phyloP scores from a whole-genome alignment of 257 asterid species.

The Dorcoceras hygrometricum region DNA sequence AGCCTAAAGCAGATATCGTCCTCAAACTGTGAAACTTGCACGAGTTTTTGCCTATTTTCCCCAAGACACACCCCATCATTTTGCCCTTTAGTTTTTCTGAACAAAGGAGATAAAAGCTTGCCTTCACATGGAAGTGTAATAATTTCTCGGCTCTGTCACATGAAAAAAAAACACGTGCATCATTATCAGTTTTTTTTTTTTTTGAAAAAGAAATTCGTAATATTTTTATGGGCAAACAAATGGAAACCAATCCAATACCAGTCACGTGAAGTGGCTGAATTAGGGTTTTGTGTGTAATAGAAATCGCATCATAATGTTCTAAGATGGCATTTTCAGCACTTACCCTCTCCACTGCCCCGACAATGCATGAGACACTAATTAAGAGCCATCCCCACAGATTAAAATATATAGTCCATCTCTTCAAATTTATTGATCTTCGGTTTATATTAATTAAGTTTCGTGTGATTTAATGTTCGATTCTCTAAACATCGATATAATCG shows the following conservation, averaged over 20 bases:
- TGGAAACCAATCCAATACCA: slow-evolving; percentile 15
- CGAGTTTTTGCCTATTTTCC: not conserved
- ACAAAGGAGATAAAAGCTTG: slow-evolving; percentile 1
- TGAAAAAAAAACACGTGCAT: slow-evolving; percentile 1
- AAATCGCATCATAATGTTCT: not conserved
- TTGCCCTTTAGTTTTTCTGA: slow-evolving; percentile 1
- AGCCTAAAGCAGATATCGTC: too few relatives aligned
- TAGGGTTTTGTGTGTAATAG: not conserved
- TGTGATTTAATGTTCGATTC: too few relatives aligned
- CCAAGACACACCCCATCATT: slow-evolving; percentile 17
- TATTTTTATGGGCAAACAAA: slow-evolving; percentile 26
- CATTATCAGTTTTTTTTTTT: not conserved
- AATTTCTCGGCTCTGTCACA: slow-evolving; percentile 3
- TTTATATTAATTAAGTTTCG: too few relatives aligned
- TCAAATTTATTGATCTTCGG: too few relatives aligned
- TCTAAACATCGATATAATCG: not conserved
- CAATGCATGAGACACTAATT: slow-evolving; percentile 21
- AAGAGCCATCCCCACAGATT: not conserved
- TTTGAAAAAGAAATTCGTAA: too few relatives aligned
- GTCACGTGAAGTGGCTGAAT: slow-evolving; percentile 22
- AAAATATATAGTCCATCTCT: not conserved
- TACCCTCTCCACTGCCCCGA: slow-evolving; percentile 3
- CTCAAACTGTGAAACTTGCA: not conserved
- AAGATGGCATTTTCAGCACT: not conserved
- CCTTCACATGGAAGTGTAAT: slow-evolving; percentile 23